phyloP scores from a whole-genome alignment of 2,329 filamentous ascomycete species.

The Botrytis fabae region DNA sequence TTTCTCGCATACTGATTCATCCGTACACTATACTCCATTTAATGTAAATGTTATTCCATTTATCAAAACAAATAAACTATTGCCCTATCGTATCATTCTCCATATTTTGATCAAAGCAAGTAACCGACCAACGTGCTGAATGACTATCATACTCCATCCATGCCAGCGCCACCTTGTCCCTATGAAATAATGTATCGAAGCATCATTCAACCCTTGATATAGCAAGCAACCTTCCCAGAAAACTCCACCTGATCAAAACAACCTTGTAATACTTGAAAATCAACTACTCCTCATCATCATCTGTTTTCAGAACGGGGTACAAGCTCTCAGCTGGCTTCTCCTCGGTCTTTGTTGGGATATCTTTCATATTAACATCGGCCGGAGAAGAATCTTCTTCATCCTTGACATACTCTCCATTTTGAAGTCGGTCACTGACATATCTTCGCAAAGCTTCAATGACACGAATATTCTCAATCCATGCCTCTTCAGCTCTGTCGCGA shows the following conservation, averaged over 20 bases:
- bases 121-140: not conserved
- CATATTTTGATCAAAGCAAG: not conserved
- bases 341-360: slow-evolving; percentile 1
- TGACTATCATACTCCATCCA: not conserved
- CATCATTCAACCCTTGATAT: not conserved
- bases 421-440: slow-evolving; percentile 58
- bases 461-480: slow-evolving; percentile 66
- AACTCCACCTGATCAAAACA: not conserved
- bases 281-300: slow-evolving; percentile 27
- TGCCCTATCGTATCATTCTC: not conserved
- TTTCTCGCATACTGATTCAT: not conserved
- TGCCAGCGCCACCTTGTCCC: not conserved
- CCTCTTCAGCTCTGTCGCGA: slow-evolving; percentile 61
- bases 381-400: slow-evolving; percentile 35
- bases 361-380: slow-evolving; percentile 26
- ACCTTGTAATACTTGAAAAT: not conserved
- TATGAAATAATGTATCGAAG: not conserved
- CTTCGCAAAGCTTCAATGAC: slow-evolving; percentile 62
- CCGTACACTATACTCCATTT: not conserved
- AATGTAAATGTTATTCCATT: not conserved
- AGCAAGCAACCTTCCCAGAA: not conserved
- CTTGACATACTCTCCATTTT: slow-evolving; percentile 54
- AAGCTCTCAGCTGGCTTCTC: slow-evolving; percentile 29
- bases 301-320: slow-evolving; percentile 33
- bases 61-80: not conserved